Conservation (phyloP, 257 asterid species). For the Primulina huaijiensis region DNA sequence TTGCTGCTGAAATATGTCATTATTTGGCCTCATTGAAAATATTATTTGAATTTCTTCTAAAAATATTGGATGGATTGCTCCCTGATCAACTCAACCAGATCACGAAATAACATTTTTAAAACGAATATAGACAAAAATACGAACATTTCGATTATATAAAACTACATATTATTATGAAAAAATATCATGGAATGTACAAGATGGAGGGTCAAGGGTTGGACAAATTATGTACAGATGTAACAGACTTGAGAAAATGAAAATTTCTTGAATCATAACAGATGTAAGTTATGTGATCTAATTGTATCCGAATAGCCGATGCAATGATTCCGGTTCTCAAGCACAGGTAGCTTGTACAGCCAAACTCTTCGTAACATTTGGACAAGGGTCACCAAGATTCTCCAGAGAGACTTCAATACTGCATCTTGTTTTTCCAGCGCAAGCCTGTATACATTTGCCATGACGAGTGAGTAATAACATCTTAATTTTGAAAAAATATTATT, state of each 20-base stretch:
- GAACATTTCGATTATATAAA: no score
- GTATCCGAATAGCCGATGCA: neutral
- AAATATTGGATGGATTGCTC: neutral
- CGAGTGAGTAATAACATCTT: neutral
- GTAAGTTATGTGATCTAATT: neutral
- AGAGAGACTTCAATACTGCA: neutral
- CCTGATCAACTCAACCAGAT: neutral
- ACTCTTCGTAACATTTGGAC: neutral
- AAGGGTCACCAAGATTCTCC: neutral
- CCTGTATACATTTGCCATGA: neutral
- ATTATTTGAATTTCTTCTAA: no score
- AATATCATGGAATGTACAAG: neutral
- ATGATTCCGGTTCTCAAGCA: neutral
- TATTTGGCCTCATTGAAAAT: no score
- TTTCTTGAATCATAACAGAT: neutral
- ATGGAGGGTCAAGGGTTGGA: neutral
- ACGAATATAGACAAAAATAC: neutral
- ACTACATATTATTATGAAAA: no score
- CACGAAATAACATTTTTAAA: neutral
- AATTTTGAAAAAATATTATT: neutral
- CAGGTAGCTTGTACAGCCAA: neutral
- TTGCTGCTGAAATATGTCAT: constrained; percentile 22
- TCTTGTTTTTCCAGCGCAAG: neutral
- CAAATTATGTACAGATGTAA: neutral
- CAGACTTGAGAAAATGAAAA: neutral